Evolutionary conservation across 75 land plant species (phyloP).

Genomic region (Selaginella moellendorffii): DNA sequence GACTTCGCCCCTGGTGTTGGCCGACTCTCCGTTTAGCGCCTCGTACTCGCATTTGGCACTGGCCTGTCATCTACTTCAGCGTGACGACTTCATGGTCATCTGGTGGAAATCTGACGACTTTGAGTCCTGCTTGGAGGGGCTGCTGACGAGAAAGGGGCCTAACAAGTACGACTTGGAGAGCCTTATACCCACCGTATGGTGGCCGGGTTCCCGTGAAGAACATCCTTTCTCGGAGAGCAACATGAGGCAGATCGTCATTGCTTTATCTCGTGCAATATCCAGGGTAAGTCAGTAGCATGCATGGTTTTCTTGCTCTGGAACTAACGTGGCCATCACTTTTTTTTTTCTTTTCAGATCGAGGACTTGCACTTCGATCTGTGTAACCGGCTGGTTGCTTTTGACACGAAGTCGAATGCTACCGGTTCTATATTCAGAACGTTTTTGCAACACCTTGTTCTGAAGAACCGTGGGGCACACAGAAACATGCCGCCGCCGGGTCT

Average conservation of each 20-base stretch:
- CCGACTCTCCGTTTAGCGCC: slow-evolving; percentile 73
- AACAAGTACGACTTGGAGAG: slow-evolving; percentile 69
- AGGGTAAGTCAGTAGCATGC: slow-evolving; percentile 44
- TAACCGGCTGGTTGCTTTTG: slow-evolving; percentile 43
- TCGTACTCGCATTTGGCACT: slow-evolving; percentile 76
- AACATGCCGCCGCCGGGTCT: slow-evolving; percentile 54
- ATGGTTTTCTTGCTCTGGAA: too few species aligned
- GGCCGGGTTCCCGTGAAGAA: slow-evolving; percentile 86
- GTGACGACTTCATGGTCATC: slow-evolving; percentile 52
- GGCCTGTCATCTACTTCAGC: slow-evolving; percentile 57
- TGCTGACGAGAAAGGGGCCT: slow-evolving; percentile 62
- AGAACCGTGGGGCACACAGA: slow-evolving; percentile 59
- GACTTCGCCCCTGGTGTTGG: slow-evolving; percentile 40
- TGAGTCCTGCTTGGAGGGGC: slow-evolving; percentile 60
- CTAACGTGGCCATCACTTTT: not conserved
- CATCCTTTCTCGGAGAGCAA: slow-evolving; percentile 46
- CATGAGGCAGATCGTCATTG: slow-evolving; percentile 67
- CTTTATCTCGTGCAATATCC: slow-evolving; percentile 55
- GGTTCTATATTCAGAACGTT: slow-evolving; percentile 73
- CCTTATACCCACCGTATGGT: slow-evolving; percentile 83
- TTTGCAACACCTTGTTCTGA: slow-evolving; percentile 54
- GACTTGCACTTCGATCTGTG: slow-evolving; percentile 89
- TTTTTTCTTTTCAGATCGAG: slow-evolving; percentile 48
- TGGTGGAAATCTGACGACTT: slow-evolving; percentile 68
- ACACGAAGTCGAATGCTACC: slow-evolving; percentile 17